phyloP scores from a whole-genome alignment of 257 asterid species.

The Echium plantagineum region DNA sequence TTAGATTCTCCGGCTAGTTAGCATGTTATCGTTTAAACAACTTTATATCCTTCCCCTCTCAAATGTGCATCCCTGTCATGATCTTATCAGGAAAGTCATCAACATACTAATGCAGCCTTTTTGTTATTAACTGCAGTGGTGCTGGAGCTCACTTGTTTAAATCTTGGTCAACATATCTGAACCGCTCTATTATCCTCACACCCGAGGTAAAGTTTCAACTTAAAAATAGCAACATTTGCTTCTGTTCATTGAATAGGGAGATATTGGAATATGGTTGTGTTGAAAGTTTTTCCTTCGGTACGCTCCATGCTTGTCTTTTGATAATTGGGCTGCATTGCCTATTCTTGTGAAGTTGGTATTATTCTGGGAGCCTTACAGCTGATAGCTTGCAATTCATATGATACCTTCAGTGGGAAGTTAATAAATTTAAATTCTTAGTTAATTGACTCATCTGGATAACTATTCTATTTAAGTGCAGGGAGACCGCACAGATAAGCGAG shows the following conservation, averaged over 20 bases:
- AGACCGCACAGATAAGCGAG: conserved; percentile 91
- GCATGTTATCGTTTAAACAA: no score
- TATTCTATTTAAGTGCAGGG: conserved; percentile 42
- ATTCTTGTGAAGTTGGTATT: no score
- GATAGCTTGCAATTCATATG: no score
- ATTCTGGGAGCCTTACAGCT: no score
- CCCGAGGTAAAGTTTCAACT: conserved; percentile 57
- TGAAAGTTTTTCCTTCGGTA: background rate
- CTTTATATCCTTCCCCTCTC: background rate
- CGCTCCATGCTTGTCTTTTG: no score
- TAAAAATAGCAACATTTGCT: background rate
- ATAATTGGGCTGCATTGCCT: no score
- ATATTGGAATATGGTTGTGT: background rate
- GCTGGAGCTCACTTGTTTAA: conserved; percentile 99
- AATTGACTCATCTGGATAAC: conserved; percentile 4
- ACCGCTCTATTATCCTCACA: conserved; percentile 86
- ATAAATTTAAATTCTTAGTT: background rate
- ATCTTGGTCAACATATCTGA: conserved; percentile 80
- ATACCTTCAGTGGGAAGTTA: no score
- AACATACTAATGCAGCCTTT: conserved; percentile 11
- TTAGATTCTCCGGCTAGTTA: no score
- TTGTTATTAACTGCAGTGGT: conserved; percentile 46
- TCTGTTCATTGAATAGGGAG: background rate
- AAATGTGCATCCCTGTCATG: background rate
- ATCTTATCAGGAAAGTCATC: background rate